A percentile compares a stretch with the other conserved stretches of the same genome.
Evolutionary conservation across 2,329 filamentous ascomycete genomes (phyloP).

Genomic region (Botrytis sinoallii): DNA sequence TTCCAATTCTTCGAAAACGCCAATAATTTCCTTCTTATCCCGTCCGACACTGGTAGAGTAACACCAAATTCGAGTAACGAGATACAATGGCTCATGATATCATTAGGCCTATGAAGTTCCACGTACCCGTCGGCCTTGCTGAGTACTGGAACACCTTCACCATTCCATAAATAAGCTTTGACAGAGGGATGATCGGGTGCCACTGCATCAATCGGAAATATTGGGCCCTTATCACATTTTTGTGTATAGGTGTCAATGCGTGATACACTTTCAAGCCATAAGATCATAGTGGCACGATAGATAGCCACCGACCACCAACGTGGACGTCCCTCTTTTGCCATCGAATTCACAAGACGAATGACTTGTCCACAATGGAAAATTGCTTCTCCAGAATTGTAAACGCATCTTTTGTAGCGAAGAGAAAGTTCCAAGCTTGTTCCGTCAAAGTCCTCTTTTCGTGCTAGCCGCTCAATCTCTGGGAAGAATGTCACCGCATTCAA

Average conservation of each 20-base stretch:
- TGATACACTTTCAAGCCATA: conserved; percentile 60
- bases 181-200: conserved; percentile 50
- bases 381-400: conserved; percentile 60
- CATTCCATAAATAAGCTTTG: conserved; percentile 50
- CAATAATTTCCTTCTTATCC: conserved; percentile 52
- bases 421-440: conserved; percentile 50
- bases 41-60: conserved; percentile 51
- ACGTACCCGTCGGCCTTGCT: conserved; percentile 47
- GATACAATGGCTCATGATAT: conserved; percentile 50
- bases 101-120: conserved; percentile 46
- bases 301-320: conserved; percentile 70
- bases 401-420: conserved; percentile 59
- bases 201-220: conserved; percentile 50
- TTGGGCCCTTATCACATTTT: conserved; percentile 38
- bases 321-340: conserved; percentile 59
- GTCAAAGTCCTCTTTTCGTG: conserved; percentile 57
- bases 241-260: conserved; percentile 44
- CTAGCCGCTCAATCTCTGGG: conserved; percentile 63
- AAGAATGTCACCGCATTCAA: conserved; percentile 68
- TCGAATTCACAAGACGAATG: conserved; percentile 56
- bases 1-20: conserved; percentile 39
- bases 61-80: conserved; percentile 52
- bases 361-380: conserved; percentile 68
- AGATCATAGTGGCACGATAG: conserved; percentile 62
- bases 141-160: conserved; percentile 51